Evolutionary conservation across 2,329 filamentous ascomycete species (phyloP), one percentile per base, ranked within the genome.

Genomic region (Colletotrichum truncatum): DNA sequence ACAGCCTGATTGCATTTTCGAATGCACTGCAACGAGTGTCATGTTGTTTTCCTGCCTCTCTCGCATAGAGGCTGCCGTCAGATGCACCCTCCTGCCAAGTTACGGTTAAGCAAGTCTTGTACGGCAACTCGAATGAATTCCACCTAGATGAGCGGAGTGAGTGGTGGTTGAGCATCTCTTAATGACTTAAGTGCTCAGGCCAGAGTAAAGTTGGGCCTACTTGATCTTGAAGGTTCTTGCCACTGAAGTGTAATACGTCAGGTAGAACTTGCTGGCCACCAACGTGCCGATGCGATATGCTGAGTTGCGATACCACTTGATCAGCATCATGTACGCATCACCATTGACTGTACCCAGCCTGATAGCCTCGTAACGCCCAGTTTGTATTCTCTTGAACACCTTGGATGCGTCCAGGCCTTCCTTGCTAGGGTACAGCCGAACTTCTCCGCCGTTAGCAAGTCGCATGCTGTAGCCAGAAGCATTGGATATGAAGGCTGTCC

Each of bases 261-360:
- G 54, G 32, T 57, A 38, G 39, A 48, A 57, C 30, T 34, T 57
- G 30, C 48, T 57, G n/a, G 38, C 54, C 5, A 38, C 32, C 9
- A 57, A 23, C 3, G 43, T 46, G 41, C 54, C 54, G 10, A 57
- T 48, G 10, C 54, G 28, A 14, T 46, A 48, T 10, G 41, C 41
- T 11, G 41, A 46, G 8, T 48, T 57, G n/a, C 54, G 41, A n/a
- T 48, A 48, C 54, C 54, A 57, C 23, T 57, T 57, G 41, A 57
- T 48, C 10, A 57, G 54, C 54, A 57, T 57, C 54, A 57, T 21
- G 32, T 57, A 48, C 4, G 54, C 54, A 12, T 57, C 54, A 32
- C 48, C 54, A 16, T 57, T 38, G 10, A 57, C 32, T 9, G 30
- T 48, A 16, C 41, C 54, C 21, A 57, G 41, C 21, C 41, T 38